Evolutionary conservation across 176 grass and related monocot genomes (phyloP).

Genomic region (Aegilops umbellulata): DNA sequence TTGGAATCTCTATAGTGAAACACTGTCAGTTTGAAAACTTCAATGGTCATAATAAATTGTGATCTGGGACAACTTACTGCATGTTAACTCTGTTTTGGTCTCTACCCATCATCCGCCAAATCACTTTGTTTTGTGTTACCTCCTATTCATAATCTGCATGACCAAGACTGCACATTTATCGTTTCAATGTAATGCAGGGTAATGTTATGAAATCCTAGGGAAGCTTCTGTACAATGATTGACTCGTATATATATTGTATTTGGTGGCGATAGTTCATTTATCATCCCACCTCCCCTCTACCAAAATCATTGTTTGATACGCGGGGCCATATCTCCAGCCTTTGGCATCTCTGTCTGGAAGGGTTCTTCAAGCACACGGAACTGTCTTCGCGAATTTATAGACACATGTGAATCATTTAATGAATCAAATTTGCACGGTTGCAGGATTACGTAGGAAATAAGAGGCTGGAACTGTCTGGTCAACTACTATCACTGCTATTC

Average conservation of each 20-base stretch:
- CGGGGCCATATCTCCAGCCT: too few relatives aligned
- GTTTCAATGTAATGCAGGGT: background rate
- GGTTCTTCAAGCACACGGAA: background rate
- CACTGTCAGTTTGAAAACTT: background rate
- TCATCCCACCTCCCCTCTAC: too few relatives aligned
- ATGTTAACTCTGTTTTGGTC: background rate
- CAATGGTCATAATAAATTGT: background rate
- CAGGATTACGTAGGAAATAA: slow-evolving; percentile 99
- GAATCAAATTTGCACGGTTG: background rate
- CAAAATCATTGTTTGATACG: too few relatives aligned
- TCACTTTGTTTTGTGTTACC: background rate
- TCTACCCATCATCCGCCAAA: background rate
- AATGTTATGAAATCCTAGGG: background rate
- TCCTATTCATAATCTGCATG: too few relatives aligned
- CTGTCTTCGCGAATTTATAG: background rate
- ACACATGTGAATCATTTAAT: background rate
- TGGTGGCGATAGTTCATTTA: too few relatives aligned
- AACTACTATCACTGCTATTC: slow-evolving; percentile 86
- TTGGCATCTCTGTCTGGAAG: too few relatives aligned
- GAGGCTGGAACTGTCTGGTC: slow-evolving; percentile 84
- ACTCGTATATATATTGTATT: too few relatives aligned
- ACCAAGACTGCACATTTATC: background rate
- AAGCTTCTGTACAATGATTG: too few relatives aligned
- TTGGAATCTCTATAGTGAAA: background rate
- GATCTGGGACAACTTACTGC: background rate